Evolutionary conservation across 768 basidiomycete species (phyloP), one percentile per base, ranked within the genome.

Genomic region (Coprinopsis cinerea): DNA sequence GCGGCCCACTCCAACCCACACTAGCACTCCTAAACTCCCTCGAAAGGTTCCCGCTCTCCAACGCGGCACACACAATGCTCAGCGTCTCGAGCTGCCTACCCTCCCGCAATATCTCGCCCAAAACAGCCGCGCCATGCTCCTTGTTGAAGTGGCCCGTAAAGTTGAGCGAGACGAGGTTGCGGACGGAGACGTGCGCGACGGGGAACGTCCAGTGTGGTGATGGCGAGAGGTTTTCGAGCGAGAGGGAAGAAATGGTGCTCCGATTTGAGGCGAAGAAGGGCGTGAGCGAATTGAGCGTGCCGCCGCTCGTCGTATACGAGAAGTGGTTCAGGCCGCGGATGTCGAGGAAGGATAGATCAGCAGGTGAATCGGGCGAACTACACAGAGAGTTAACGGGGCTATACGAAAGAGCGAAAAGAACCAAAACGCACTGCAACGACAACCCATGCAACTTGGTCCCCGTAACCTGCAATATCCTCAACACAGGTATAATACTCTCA

Each of bases 11-110:
- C 69, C 51, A 52, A 14, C 51, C 51, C 11, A 39, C 18, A 20
- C 51, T 46, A 15, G 51, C 51, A 26, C 25, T 52, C 27, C 45
- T 39, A 63, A 86, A 84, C 51, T 67, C 60, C 14, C 75, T 65
- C 0, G 72, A 65, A 4, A 80, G 78, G 0, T 71, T 67, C 0
- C 67, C 55, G 53, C 78, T 79, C 49, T 82, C 79, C 5, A 85
- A 67, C 20, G 71, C 64, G 54, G 78, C 78, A 7, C 74, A 67
- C 15, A 58, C 67, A 10, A 88, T 66, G 48, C 73, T 72, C 25
- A 88, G 69, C 0, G 71, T 75, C 60, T 87, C 83, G 17, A 87
- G 69, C 57, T 86, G 84, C 17, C 76, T 71, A 2, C 83, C 84
- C 53, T 81, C 69, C 1, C 65, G 61, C 15, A 88, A 71, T 42